These are phyloP conservation scores for Zygnema circumcarinatum DNA, from an alignment of 139 green algal species.

Conservation along the genomic window DNA sequence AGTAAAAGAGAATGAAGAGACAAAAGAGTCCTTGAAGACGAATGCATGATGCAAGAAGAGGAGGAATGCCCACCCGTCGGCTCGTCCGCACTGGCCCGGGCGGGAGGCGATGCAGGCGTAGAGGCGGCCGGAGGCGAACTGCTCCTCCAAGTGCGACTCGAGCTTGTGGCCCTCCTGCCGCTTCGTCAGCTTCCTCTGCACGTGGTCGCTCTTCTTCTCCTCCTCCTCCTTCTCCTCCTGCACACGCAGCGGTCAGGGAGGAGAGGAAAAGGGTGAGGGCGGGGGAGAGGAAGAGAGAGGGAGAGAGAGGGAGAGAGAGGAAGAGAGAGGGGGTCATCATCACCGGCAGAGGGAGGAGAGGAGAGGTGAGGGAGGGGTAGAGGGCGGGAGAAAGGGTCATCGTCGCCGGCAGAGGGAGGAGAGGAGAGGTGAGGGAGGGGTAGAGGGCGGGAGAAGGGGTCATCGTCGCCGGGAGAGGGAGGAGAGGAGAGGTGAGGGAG, in stretches of 20 bases:
- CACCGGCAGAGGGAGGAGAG: too few relatives aligned
- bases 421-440: too few relatives aligned
- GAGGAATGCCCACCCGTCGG: conserved; percentile 70
- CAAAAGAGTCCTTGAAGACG: too few relatives aligned
- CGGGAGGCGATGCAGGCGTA: conserved; percentile 71
- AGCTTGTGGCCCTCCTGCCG: conserved; percentile 75
- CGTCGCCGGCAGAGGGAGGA: too few relatives aligned
- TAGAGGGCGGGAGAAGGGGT: too few relatives aligned
- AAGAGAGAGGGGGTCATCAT: neutral
- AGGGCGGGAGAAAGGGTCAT: conserved; percentile 2
- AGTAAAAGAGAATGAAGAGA: too few relatives aligned
- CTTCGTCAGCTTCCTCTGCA: conserved; percentile 86
- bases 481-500: too few relatives aligned
- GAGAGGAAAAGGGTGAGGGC: conserved; percentile 54
- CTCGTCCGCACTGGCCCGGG: conserved; percentile 67
- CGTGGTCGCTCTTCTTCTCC: conserved; percentile 75
- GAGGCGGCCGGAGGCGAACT: conserved; percentile 86
- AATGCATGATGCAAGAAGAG: too few relatives aligned
- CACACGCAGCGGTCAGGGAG: too few relatives aligned
- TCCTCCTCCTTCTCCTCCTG: conserved; percentile 27
- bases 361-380: too few relatives aligned
- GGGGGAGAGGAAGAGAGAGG: neutral
- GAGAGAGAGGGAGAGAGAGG: neutral
- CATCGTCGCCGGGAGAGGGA: too few relatives aligned
- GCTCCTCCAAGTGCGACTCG: conserved; percentile 76